A percentile compares a stretch with the other conserved stretches of the same genome.
Evolutionary conservation across 129 eudicot species (phyloP).

Genomic region (Arctium lappa): DNA sequence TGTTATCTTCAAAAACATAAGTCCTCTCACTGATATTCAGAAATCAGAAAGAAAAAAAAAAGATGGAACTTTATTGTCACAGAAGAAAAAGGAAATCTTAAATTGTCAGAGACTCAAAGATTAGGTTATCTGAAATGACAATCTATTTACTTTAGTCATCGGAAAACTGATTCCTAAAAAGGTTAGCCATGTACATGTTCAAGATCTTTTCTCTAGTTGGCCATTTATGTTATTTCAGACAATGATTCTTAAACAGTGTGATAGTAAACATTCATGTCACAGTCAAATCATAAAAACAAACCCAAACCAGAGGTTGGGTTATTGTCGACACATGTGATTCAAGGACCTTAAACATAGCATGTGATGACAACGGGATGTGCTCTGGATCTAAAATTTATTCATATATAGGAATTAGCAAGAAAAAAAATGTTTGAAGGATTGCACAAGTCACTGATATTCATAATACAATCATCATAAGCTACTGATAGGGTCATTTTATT

Average conservation of each 20-base stretch:
- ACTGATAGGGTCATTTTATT: neutral
- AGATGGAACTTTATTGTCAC: neutral
- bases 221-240: too few species aligned
- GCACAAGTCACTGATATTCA: neutral
- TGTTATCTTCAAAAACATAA: conserved; percentile 11
- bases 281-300: too few species aligned
- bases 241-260: too few species aligned
- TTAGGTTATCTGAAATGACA: neutral
- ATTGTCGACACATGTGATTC: too few species aligned
- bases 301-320: too few species aligned
- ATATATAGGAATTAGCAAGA: neutral
- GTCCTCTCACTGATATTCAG: neutral
- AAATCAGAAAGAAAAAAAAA: neutral
- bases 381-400: neutral
- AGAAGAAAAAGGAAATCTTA: neutral
- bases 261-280: too few species aligned
- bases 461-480: neutral
- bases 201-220: neutral
- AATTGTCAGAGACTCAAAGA: neutral
- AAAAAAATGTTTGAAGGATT: neutral
- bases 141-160: neutral
- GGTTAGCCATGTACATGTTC: neutral
- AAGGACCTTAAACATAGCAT: neutral
- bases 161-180: neutral
- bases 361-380: neutral